Evolutionary conservation across 352 stramenopile genomes (phyloP), one percentile per base, ranked within the genome.

Genomic region (Pythium apleroticum): DNA sequence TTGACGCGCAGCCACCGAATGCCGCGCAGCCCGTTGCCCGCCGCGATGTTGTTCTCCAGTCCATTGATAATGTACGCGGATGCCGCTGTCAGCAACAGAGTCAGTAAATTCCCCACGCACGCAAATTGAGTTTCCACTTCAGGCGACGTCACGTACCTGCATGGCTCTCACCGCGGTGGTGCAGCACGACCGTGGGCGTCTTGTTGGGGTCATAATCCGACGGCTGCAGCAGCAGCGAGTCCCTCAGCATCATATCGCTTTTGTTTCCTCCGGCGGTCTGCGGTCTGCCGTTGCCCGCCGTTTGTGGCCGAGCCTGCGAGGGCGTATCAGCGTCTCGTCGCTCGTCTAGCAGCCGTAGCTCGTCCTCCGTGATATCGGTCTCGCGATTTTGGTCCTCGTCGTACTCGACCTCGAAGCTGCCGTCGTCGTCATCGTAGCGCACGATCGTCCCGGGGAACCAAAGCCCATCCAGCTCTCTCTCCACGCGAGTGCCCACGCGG

Each of bases 61-160:
- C 86, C 81, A 52, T 94, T 92, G 68, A 94, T 94, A 49, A 94
- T 92, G 65, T 90, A 92, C 10, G 81, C 82, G 4, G 74, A 78
- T 25, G 77, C 80, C 81, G 61, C 50, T 65, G 45, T 37, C 41
- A 52, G 22, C 12, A 22, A 19, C 37, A 11, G 39, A 55, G 57
- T 66, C 33, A 65, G 50, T 22, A 50, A 63, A 22, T 48, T 48
- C n/a, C n/a, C n/a, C n/a, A n/a, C n/a, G 30, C 30, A 9, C 30
- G 30, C 4, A 9, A 33, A 33, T 33, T 9, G 9, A 33, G 30
- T 9, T 9, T 4, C 4, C 4, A 9, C 30, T 9, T 33, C 30
- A 33, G 30, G 9, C 4, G 30, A 4, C 9, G 30, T 33, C 4
- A 4, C 22, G 41, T 78, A 92, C 84, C 79, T 57, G 77, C 70